Conservation (phyloP, 495 filamentous ascomycete species). For the Achaetomiella virescens region DNA sequence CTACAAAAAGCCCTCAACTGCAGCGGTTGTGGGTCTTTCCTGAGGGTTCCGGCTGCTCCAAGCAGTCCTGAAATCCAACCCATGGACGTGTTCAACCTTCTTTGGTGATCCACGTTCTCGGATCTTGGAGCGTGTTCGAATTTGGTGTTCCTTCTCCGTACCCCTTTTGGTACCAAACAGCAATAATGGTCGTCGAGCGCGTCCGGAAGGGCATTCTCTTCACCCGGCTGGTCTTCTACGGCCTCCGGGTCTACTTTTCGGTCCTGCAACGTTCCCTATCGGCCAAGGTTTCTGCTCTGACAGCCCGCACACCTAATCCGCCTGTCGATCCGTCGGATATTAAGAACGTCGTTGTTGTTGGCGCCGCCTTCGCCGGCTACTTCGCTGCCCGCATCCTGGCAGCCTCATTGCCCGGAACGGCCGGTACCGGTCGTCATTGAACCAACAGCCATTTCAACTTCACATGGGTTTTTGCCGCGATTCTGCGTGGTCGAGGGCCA, state of each 20-base stretch:
- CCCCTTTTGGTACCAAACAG: no score
- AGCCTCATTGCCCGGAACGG: conserved; percentile 40
- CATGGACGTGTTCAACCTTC: no score
- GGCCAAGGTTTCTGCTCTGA: conserved; percentile 1
- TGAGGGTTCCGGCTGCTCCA: no score
- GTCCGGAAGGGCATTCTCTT: conserved; percentile 14
- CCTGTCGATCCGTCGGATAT: conserved; percentile 3
- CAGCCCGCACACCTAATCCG: neutral
- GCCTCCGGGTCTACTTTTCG: conserved; percentile 8
- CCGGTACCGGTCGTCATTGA: conserved; percentile 49
- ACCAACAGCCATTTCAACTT: conserved; percentile 56
- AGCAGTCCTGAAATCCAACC: no score
- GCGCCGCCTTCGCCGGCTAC: conserved; percentile 51
- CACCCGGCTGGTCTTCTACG: conserved; percentile 13
- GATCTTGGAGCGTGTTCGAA: no score
- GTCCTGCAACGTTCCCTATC: conserved; percentile 3
- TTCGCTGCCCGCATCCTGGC: conserved; percentile 41
- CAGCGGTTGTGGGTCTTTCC: no score
- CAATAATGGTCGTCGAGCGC: conserved; percentile 3
- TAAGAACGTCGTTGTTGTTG: conserved; percentile 48
- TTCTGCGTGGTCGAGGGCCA: conserved; percentile 40
- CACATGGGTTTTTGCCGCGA: conserved; percentile 48
- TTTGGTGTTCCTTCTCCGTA: no score
- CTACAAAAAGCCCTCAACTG: no score
- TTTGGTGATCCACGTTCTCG: no score